These are phyloP conservation scores for Geotrichum carabidarum DNA, from an alignment of 1,139 yeast species.

Conservation along the genomic window DNA sequence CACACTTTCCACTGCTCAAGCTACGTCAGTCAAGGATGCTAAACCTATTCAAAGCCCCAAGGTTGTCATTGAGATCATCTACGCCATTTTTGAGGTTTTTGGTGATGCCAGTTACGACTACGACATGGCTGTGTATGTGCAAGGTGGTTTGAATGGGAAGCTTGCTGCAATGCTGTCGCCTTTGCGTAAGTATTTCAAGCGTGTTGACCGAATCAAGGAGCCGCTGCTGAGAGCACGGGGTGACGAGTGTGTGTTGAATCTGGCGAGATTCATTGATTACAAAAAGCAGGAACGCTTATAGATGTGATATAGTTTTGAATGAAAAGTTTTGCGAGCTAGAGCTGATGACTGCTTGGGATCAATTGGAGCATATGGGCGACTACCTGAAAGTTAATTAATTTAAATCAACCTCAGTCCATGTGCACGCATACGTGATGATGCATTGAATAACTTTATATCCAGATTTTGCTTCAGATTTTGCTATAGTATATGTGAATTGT, in stretches of 20 bases:
- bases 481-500: too few relatives aligned
- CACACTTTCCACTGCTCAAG: constrained; percentile 17
- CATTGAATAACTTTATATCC: too few relatives aligned
- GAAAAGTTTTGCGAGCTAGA: background rate
- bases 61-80: constrained; percentile 55
- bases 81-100: constrained; percentile 69
- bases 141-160: constrained; percentile 45
- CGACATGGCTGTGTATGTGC: constrained; percentile 63
- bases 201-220: constrained; percentile 63
- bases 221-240: constrained; percentile 56
- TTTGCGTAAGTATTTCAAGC: constrained; percentile 50
- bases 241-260: constrained; percentile 61
- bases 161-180: constrained; percentile 47
- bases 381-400: too few relatives aligned
- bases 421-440: too few relatives aligned
- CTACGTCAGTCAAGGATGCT: constrained; percentile 1
- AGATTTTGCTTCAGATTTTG: too few relatives aligned
- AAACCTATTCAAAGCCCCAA: constrained; percentile 38
- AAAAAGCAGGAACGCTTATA: constrained; percentile 44
- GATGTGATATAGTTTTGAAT: background rate
- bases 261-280: constrained; percentile 73
- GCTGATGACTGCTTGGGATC: too few relatives aligned
- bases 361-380: too few relatives aligned
- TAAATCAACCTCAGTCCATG: too few relatives aligned
- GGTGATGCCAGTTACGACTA: constrained; percentile 68